These are phyloP conservation scores for Hymenoscyphus salicellus DNA, from an alignment of 2,329 filamentous ascomycete genomes.

Conservation along the genomic window DNA sequence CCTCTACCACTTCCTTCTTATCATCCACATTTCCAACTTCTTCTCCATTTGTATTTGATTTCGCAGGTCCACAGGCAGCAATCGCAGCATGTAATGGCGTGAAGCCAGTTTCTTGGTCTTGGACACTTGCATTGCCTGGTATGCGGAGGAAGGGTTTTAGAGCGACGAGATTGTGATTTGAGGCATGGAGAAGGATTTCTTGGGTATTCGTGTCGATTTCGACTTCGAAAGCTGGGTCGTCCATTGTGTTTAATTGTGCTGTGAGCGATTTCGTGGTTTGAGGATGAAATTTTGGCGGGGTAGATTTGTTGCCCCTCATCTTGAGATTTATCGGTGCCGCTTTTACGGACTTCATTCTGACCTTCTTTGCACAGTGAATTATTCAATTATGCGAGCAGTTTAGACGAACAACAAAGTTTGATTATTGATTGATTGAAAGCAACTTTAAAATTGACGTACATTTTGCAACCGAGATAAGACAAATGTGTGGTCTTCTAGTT, in stretches of 20 bases:
- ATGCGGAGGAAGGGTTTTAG: conserved; percentile 35
- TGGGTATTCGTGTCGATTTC: conserved; percentile 41
- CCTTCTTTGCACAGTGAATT: too few species aligned
- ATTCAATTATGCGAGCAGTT: too few species aligned
- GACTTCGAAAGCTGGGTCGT: conserved; percentile 30
- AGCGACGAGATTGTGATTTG: conserved; percentile 51
- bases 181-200: conserved; percentile 62
- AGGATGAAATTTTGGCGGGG: background rate
- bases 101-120: conserved; percentile 80
- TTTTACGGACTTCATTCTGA: background rate
- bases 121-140: conserved; percentile 63
- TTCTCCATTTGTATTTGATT: background rate
- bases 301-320: background rate
- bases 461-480: too few species aligned
- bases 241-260: conserved; percentile 20
- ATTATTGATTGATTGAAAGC: too few species aligned
- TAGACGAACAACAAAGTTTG: too few species aligned
- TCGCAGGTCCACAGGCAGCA: conserved; percentile 59
- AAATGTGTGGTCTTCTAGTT: too few species aligned
- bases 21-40: background rate
- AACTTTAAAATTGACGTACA: too few species aligned
- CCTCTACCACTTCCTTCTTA: background rate
- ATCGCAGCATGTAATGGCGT: conserved; percentile 89
- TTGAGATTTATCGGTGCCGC: background rate
- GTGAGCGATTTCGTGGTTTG: background rate